Evolutionary conservation across 2,329 filamentous ascomycete species (phyloP), one percentile per base, ranked within the genome.

Genomic region (Elsinoe batatas): DNA sequence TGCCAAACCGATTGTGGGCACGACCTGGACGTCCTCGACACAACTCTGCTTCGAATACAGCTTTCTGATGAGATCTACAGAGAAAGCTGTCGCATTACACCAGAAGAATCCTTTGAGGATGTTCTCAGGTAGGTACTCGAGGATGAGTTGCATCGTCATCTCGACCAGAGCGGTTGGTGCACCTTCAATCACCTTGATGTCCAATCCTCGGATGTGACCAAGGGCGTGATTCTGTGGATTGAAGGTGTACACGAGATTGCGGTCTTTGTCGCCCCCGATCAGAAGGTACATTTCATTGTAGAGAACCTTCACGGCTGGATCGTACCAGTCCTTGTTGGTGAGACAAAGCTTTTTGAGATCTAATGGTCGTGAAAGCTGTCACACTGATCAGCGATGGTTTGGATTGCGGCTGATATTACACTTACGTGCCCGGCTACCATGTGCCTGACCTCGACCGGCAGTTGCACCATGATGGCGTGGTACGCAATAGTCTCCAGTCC

Each of bases 281-380:
- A 76, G 74, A 56, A 77, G 70, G 13, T 68, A 68, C 58, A 77
- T 72, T 58, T 72, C 68, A 58, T 70, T 65, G 63, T 77, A 77
- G 32, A 77, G 69, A 47, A 67, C 65, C 55, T 71, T 73, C 43
- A 71, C 72, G 47, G 73, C 68, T 61, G 76, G 70, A 32, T 73
- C 65, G 63, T 75, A 73, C 17, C 76, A 65, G 56, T 74, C 69
- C 57, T 73, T 74, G 64, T 69, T 74, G 5, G 71, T 69, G 36
- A 77, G 71, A 59, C 74, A 77, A 43, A 76, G 63, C 55, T 68
- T 73, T 58, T 72, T 72, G 61, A 76, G 71, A 58, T 77, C 73
- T 57, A 71, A 72, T 3, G 74, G 74, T 13, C 74, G 72, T 47
- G 63, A 69, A 54, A 76, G 66, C 71, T 75, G 15, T 13, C 46